Percentiles rank a stretch among this genome's conserved stretches.
Evolutionary conservation across 768 basidiomycete genomes (phyloP).

Genomic region (Filobasidium floriforme): DNA sequence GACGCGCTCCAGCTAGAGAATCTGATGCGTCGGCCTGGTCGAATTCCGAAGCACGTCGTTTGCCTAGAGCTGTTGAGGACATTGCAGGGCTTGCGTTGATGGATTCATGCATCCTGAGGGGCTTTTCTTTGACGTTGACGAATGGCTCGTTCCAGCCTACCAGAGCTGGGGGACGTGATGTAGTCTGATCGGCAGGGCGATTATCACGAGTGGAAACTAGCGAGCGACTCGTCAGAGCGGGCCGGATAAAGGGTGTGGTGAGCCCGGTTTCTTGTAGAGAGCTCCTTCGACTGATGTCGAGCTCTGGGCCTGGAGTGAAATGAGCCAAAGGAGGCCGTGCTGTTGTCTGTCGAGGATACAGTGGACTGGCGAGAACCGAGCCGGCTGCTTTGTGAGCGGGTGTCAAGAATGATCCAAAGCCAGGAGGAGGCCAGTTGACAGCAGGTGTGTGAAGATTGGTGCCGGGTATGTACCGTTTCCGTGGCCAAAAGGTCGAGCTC

Average conservation of each 20-base stretch:
- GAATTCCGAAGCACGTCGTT: not conserved
- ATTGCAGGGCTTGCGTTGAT: not conserved
- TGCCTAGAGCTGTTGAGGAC: not conserved
- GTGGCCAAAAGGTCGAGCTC: not conserved
- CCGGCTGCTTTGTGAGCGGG: not conserved
- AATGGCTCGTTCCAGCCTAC: slow-evolving; percentile 7
- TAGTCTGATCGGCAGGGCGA: not conserved
- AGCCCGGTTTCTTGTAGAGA: no score
- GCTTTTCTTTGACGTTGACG: not conserved
- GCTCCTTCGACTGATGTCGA: no score
- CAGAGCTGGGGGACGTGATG: not conserved
- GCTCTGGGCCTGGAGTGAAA: no score
- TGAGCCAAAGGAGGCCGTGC: not conserved
- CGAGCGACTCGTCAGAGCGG: no score
- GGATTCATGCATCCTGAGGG: not conserved
- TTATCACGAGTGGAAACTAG: not conserved
- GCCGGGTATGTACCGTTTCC: not conserved
- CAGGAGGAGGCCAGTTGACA: slow-evolving; percentile 6
- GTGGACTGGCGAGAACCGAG: not conserved
- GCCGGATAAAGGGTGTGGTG: no score
- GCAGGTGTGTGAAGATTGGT: not conserved
- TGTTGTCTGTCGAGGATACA: not conserved
- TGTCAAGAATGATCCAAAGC: not conserved
- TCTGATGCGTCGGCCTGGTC: not conserved
- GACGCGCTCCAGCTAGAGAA: not conserved